These are phyloP conservation scores for Pseudogymnoascus sp. DNA, from an alignment of 2,329 filamentous ascomycete species.

Conservation along the genomic window DNA sequence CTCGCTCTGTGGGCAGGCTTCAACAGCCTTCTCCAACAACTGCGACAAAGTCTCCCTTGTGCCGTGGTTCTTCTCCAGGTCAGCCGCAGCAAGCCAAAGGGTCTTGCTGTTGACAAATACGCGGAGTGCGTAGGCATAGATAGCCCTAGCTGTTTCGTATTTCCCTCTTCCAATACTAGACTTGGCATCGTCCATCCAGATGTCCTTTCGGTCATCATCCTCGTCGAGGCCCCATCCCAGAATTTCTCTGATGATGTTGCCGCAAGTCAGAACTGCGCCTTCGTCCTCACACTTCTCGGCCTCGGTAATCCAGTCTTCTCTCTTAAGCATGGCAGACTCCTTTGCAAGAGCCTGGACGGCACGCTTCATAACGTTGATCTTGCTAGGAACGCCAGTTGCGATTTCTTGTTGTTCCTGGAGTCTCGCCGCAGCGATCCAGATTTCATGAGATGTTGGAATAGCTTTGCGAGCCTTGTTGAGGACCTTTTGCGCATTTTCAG, in stretches of 20 bases:
- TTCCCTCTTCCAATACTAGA: constrained; percentile 70
- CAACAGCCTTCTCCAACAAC: constrained; percentile 85
- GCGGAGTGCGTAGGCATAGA: constrained; percentile 83
- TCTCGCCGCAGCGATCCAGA: constrained; percentile 91
- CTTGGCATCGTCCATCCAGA: constrained; percentile 91
- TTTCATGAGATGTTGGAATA: constrained; percentile 83
- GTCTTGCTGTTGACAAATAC: constrained; percentile 83
- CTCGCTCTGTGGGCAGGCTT: constrained; percentile 84
- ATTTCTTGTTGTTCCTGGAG: constrained; percentile 84
- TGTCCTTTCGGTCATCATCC: constrained; percentile 91
- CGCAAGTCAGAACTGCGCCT: constrained; percentile 76
- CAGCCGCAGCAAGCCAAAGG: constrained; percentile 83
- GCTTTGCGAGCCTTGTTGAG: constrained; percentile 93
- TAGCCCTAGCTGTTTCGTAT: constrained; percentile 86
- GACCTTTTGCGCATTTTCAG: constrained; percentile 88
- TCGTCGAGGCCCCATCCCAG: constrained; percentile 90
- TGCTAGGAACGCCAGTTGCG: constrained; percentile 68
- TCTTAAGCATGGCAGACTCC: constrained; percentile 91
- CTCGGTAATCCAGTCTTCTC: constrained; percentile 93
- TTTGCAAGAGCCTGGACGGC: constrained; percentile 81
- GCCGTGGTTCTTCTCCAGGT: constrained; percentile 85
- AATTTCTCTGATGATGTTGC: constrained; percentile 84
- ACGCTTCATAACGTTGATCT: constrained; percentile 89
- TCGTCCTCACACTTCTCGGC: constrained; percentile 94
- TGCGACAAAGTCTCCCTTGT: constrained; percentile 74